Evolutionary conservation across 2,329 filamentous ascomycete species (phyloP).

Genomic region (Shiraia bambusicola): DNA sequence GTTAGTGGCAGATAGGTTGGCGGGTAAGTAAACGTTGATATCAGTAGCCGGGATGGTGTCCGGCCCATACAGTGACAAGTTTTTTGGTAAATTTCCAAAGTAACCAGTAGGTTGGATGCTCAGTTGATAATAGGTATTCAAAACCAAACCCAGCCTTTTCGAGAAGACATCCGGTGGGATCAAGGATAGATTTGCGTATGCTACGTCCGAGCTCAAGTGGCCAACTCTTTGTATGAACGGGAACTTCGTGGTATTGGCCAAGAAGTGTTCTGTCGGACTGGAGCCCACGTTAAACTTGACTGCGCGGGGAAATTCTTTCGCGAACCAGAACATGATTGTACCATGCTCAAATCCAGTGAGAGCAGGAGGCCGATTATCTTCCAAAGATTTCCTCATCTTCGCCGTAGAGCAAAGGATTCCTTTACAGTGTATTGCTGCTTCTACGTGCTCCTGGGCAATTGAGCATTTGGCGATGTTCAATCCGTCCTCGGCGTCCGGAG

Average conservation of each 20-base stretch:
- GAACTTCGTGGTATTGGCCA: conserved; percentile 21
- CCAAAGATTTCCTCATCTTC: conserved; percentile 19
- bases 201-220: neutral
- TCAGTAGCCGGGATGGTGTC: conserved; percentile 26
- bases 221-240: conserved; percentile 19
- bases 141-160: conserved; percentile 14
- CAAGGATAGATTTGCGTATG: conserved; percentile 15
- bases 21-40: conserved; percentile 24
- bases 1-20: conserved; percentile 17
- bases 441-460: conserved; percentile 23
- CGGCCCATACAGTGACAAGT: conserved; percentile 28
- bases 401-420: conserved; percentile 11
- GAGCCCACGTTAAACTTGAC: conserved; percentile 13
- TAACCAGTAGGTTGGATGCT: conserved; percentile 25
- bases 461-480: conserved; percentile 23
- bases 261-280: conserved; percentile 26
- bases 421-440: conserved; percentile 21
- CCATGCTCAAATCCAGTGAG: conserved; percentile 25
- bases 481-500: neutral
- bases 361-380: conserved; percentile 12
- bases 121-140: conserved; percentile 41
- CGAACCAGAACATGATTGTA: conserved; percentile 4
- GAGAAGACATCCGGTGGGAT: conserved; percentile 22
- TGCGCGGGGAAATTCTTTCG: conserved; percentile 17
- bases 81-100: conserved; percentile 21